Evolutionary conservation across 1,284 basidiomycete genomes (phyloP).

Genomic region (Trichosporon sp.): DNA sequence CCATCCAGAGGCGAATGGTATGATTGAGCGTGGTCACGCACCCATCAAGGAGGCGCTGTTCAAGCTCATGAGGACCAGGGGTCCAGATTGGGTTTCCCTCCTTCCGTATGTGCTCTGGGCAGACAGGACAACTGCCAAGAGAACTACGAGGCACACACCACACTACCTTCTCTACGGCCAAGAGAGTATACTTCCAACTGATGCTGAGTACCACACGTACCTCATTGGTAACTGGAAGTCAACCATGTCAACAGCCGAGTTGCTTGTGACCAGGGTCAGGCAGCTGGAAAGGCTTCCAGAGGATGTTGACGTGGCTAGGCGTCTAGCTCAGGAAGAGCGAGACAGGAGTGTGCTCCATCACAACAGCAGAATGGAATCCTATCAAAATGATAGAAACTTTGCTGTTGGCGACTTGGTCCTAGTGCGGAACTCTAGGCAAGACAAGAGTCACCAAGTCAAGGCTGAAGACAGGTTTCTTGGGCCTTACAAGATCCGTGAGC

Average conservation of each 20-base stretch:
- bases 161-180: constrained; percentile 5
- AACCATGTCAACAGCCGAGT: background rate
- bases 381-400: background rate
- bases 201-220: constrained; percentile 1
- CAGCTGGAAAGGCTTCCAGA: background rate
- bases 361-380: background rate
- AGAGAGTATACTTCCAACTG: constrained; percentile 4
- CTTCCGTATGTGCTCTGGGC: constrained; percentile 4
- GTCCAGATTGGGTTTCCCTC: background rate
- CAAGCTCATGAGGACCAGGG: background rate
- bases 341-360: background rate
- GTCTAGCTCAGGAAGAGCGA: background rate
- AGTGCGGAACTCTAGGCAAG: constrained; percentile 2
- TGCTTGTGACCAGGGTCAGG: background rate
- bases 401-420: background rate
- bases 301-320: background rate
- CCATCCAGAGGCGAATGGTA: constrained; percentile 4
- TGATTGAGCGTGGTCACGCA: constrained; percentile 9
- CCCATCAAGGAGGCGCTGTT: constrained; percentile 10
- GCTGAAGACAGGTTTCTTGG: background rate
- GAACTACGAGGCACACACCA: background rate
- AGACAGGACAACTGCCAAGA: constrained; percentile 5
- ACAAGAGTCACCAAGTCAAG: background rate
- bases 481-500: background rate
- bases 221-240: background rate